Percentiles rank a stretch among this genome's conserved stretches.
Evolutionary conservation across 2,329 filamentous ascomycete genomes (phyloP).

Genomic region (Paraphoma chrysanthemicola): DNA sequence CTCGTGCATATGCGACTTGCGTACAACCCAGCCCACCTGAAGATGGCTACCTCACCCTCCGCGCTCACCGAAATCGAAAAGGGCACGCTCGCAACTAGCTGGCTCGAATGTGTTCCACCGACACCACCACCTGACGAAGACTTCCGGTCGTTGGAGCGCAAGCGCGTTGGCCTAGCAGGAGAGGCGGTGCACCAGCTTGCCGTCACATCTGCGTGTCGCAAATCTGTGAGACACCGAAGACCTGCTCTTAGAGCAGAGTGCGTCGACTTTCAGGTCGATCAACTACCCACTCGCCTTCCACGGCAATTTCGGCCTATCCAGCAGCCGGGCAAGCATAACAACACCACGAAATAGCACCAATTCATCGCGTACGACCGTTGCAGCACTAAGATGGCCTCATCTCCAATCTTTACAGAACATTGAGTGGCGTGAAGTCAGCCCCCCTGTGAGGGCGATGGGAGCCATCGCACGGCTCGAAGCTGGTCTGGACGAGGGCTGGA

Average conservation of each 20-base stretch:
- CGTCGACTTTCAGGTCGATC: slow-evolving; percentile 6
- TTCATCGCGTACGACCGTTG: slow-evolving; percentile 12
- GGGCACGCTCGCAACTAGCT: slow-evolving; percentile 4
- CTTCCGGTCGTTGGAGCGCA: slow-evolving; percentile 5
- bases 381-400: slow-evolving; percentile 10
- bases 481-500: slow-evolving; percentile 10
- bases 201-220: slow-evolving; percentile 6
- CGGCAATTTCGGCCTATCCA: slow-evolving; percentile 8
- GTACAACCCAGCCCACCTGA: too few species aligned
- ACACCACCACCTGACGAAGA: slow-evolving; percentile 7
- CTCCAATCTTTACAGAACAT: slow-evolving; percentile 9
- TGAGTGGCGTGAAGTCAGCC: slow-evolving; percentile 6
- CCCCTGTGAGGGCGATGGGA: slow-evolving; percentile 12
- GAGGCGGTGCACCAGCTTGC: slow-evolving; percentile 7
- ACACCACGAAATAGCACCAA: slow-evolving; percentile 9
- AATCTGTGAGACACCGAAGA: slow-evolving; percentile 4
- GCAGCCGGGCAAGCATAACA: slow-evolving; percentile 6
- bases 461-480: slow-evolving; percentile 12
- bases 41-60: background rate
- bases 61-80: background rate
- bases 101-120: slow-evolving; percentile 4
- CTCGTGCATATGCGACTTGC: too few species aligned
- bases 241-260: slow-evolving; percentile 11
- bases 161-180: slow-evolving; percentile 7
- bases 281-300: slow-evolving; percentile 11